phyloP scores from a whole-genome alignment of 1,139 yeast genomes.

The Yamadazyma atmosphaerica region DNA sequence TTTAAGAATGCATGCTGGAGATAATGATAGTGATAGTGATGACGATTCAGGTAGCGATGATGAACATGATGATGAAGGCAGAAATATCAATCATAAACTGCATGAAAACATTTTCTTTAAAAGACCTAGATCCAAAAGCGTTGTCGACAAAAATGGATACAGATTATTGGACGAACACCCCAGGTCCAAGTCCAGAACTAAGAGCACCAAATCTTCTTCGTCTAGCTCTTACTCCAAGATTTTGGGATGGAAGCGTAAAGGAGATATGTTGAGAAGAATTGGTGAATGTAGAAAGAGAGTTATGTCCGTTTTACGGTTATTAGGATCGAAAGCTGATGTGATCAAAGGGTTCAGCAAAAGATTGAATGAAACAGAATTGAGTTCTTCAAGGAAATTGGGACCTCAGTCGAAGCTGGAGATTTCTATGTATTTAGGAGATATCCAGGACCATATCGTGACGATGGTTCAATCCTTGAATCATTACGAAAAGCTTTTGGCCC shows the following conservation, averaged over 20 bases:
- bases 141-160: conserved; percentile 31
- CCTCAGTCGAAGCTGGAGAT: conserved; percentile 38
- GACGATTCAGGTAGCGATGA: conserved; percentile 38
- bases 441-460: conserved; percentile 91
- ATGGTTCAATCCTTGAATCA: conserved; percentile 95
- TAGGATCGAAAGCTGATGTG: conserved; percentile 95
- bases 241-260: conserved; percentile 83
- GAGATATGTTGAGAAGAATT: conserved; percentile 90
- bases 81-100: conserved; percentile 9
- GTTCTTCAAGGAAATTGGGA: conserved; percentile 53
- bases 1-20: conserved; percentile 78
- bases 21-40: conserved; percentile 42
- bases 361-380: conserved; percentile 73
- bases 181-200: conserved; percentile 8
- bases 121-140: conserved; percentile 40
- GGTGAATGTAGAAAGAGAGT: conserved; percentile 95
- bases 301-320: conserved; percentile 79
- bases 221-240: conserved; percentile 48
- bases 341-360: conserved; percentile 92
- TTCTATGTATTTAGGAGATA: conserved; percentile 89
- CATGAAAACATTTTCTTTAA: conserved; percentile 31
- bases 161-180: conserved; percentile 9
- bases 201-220: conserved; percentile 23
- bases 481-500: conserved; percentile 86
- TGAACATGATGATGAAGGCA: conserved; percentile 21